phyloP scores from a whole-genome alignment of 495 filamentous ascomycete species.

The Recurvomyces mirabilis region DNA sequence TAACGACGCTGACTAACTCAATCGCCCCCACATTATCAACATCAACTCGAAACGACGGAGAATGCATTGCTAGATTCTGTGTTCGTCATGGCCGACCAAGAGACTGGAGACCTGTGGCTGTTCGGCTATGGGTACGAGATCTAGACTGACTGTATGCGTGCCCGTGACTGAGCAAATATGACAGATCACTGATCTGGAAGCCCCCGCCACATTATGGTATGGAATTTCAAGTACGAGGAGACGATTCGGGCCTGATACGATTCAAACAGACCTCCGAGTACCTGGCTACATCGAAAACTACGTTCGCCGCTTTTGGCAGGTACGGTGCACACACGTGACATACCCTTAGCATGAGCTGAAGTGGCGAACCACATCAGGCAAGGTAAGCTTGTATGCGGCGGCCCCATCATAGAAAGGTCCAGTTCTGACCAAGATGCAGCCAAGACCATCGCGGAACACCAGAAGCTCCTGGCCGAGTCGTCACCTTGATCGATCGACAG shows the following conservation, averaged over 20 bases:
- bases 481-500: constrained; percentile 73
- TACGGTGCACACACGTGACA: constrained; percentile 27
- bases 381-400: constrained; percentile 41
- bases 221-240: constrained; percentile 3
- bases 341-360: constrained; percentile 17
- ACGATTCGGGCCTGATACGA: background rate
- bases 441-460: constrained; percentile 93
- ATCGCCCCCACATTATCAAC: too few species aligned
- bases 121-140: constrained; percentile 24
- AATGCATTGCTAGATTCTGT: too few species aligned
- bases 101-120: constrained; percentile 20
- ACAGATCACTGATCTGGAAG: constrained; percentile 94
- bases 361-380: constrained; percentile 34
- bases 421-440: constrained; percentile 33
- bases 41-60: too few species aligned
- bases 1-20: too few species aligned
- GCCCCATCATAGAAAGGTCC: background rate
- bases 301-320: constrained; percentile 97
- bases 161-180: too few species aligned
- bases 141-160: background rate
- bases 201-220: constrained; percentile 91
- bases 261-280: constrained; percentile 56
- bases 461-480: constrained; percentile 75
- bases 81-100: background rate
- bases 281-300: constrained; percentile 91